phyloP scores from a whole-genome alignment of 2,329 filamentous ascomycete genomes.

The Neofusicoccum kwambonambiense region DNA sequence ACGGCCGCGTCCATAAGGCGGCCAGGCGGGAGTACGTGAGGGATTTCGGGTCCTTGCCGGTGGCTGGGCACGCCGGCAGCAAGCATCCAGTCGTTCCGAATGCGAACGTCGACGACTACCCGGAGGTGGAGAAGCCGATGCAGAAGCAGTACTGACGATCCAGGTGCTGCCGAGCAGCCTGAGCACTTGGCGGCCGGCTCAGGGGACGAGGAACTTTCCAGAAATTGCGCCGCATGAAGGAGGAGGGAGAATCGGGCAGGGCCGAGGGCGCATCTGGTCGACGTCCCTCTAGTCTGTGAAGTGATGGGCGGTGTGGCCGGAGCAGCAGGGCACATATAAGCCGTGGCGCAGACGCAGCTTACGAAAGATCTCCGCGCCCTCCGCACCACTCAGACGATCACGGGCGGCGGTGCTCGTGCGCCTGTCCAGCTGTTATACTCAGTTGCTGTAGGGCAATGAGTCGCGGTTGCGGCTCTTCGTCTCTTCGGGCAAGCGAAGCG shows the following conservation, averaged over 20 bases:
- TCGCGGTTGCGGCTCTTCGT: conserved; percentile 9
- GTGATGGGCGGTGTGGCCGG: not conserved
- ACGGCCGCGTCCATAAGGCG: conserved; percentile 48
- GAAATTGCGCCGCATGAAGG: conserved; percentile 1
- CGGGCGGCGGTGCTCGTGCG: not conserved
- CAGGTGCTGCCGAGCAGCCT: not conserved
- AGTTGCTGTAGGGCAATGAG: not conserved
- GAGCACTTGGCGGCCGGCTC: not conserved
- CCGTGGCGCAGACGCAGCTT: not conserved
- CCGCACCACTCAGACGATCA: not conserved
- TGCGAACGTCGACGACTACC: not conserved
- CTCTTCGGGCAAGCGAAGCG: conserved; percentile 8
- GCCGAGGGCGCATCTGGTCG: not conserved
- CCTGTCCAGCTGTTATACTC: not conserved
- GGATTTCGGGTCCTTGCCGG: not conserved
- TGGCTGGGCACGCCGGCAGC: not conserved
- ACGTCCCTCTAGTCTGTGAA: not conserved
- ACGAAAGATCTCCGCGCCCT: not conserved
- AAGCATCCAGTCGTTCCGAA: conserved; percentile 3
- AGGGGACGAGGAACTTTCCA: not conserved
- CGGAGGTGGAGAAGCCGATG: not conserved
- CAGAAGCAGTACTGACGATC: conserved; percentile 10
- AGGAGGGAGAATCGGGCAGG: not conserved
- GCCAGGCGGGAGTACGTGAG: conserved; percentile 25
- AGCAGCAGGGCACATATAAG: not conserved